A percentile compares a stretch with the other conserved stretches of the same genome.
Evolutionary conservation across 1,139 yeast genomes (phyloP).

Genomic region (Zygoascus hellenicus): DNA sequence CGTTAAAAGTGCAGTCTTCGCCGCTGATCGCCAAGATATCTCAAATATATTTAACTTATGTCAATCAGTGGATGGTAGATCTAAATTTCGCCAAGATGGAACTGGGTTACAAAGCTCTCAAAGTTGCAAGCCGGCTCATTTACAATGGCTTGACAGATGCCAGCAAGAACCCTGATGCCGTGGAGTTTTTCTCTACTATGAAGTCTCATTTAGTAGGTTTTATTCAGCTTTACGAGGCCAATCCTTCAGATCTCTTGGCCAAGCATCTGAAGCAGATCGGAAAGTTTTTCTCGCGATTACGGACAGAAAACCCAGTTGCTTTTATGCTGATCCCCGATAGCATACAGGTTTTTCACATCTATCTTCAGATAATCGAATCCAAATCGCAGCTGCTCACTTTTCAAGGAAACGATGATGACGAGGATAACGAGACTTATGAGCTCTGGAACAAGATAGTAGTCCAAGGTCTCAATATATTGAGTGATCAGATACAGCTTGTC

Average conservation of each 20-base stretch:
- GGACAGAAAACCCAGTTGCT: slow-evolving; percentile 58
- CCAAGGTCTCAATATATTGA: slow-evolving; percentile 62
- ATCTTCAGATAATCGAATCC: slow-evolving; percentile 53
- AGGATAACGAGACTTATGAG: slow-evolving; percentile 45
- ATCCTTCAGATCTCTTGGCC: slow-evolving; percentile 53
- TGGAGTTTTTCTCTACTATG: slow-evolving; percentile 53
- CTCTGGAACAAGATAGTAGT: slow-evolving; percentile 76
- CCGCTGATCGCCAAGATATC: slow-evolving; percentile 53
- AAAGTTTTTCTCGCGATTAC: slow-evolving; percentile 59
- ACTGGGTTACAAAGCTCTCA: slow-evolving; percentile 70
- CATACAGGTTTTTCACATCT: slow-evolving; percentile 51
- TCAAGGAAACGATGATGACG: slow-evolving; percentile 26
- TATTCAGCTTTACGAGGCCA: slow-evolving; percentile 46
- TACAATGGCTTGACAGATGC: slow-evolving; percentile 74
- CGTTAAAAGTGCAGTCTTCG: slow-evolving; percentile 69
- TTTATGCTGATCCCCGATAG: slow-evolving; percentile 67
- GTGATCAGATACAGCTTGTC: slow-evolving; percentile 55
- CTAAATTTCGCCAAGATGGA: slow-evolving; percentile 44
- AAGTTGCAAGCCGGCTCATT: slow-evolving; percentile 64
- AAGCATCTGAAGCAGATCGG: slow-evolving; percentile 70
- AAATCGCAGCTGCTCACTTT: slow-evolving; percentile 56
- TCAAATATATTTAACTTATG: slow-evolving; percentile 53
- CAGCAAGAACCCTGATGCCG: slow-evolving; percentile 52
- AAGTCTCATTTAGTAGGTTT: slow-evolving; percentile 57
- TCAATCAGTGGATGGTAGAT: slow-evolving; percentile 52